Conservation (phyloP, 768 basidiomycete genomes). For the Xanthoconium purpureum region DNA sequence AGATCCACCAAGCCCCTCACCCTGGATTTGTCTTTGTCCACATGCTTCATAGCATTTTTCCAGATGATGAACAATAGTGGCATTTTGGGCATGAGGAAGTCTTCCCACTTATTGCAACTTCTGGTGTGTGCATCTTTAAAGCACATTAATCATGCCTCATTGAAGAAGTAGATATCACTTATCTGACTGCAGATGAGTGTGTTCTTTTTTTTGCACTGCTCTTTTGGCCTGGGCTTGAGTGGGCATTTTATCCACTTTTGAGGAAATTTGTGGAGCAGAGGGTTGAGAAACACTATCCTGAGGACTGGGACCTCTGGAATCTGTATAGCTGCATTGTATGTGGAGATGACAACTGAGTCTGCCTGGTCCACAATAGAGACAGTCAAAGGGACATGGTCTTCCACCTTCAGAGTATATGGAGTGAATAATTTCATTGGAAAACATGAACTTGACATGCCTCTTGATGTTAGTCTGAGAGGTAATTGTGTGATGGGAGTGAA, state of each 20-base stretch:
- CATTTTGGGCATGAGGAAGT: not conserved
- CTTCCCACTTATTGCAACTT: not conserved
- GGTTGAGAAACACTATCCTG: no score
- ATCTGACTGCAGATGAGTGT: no score
- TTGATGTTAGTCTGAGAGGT: not conserved
- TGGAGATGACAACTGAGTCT: no score
- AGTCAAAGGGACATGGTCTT: not conserved
- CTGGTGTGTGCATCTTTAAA: not conserved
- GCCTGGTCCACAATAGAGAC: not conserved
- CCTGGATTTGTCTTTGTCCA: not conserved
- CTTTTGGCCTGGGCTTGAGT: no score
- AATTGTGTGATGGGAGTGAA: not conserved
- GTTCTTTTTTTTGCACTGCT: not conserved
- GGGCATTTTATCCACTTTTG: no score
- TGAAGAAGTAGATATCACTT: no score
- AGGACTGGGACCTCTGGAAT: no score
- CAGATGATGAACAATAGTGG: not conserved
- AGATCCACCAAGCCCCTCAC: not conserved
- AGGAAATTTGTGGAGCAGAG: no score
- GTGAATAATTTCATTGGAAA: not conserved
- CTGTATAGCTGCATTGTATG: no score
- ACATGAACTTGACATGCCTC: not conserved
- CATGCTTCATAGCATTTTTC: not conserved
- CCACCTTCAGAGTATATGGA: not conserved
- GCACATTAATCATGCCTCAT: not conserved